A percentile compares a stretch with the other conserved stretches of the same genome.
Conservation (phyloP, 495 filamentous ascomycete genomes). For the Hamigera avellanea region DNA sequence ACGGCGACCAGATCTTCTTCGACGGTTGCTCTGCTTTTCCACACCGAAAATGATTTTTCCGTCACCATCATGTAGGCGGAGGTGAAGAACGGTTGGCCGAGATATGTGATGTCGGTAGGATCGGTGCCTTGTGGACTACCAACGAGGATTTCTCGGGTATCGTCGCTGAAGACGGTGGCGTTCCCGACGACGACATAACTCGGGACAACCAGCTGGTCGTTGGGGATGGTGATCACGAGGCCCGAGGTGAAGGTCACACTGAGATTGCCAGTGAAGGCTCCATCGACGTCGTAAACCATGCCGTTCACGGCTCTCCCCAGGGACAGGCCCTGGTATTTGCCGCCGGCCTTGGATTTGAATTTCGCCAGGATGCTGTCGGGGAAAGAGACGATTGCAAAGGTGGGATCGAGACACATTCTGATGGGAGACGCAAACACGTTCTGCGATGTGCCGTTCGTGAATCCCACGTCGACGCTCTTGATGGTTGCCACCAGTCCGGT, state of each 20-base stretch:
- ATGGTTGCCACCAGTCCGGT: conserved; percentile 23
- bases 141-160: conserved; percentile 14
- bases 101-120: conserved; percentile 12
- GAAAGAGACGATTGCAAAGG: background rate
- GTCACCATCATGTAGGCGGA: conserved; percentile 27
- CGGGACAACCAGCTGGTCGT: conserved; percentile 25
- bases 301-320: conserved; percentile 12
- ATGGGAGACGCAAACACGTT: background rate
- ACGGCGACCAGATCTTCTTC: conserved; percentile 1
- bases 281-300: conserved; percentile 3
- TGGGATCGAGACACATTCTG: conserved; percentile 1
- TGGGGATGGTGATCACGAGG: conserved; percentile 13
- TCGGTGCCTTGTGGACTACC: conserved; percentile 11
- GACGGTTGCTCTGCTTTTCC: background rate
- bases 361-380: background rate
- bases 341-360: background rate
- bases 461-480: conserved; percentile 19
- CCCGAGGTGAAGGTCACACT: conserved; percentile 9
- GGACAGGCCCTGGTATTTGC: background rate
- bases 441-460: conserved; percentile 20
- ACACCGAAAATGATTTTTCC: conserved; percentile 3
- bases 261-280: conserved; percentile 11
- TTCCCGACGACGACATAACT: conserved; percentile 10
- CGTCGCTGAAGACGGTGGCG: conserved; percentile 13
- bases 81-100: conserved; percentile 30